A percentile compares a stretch with the other conserved stretches of the same genome.
Conservation (phyloP, 2,329 filamentous ascomycete species). For the Penicillium verrucosum region DNA sequence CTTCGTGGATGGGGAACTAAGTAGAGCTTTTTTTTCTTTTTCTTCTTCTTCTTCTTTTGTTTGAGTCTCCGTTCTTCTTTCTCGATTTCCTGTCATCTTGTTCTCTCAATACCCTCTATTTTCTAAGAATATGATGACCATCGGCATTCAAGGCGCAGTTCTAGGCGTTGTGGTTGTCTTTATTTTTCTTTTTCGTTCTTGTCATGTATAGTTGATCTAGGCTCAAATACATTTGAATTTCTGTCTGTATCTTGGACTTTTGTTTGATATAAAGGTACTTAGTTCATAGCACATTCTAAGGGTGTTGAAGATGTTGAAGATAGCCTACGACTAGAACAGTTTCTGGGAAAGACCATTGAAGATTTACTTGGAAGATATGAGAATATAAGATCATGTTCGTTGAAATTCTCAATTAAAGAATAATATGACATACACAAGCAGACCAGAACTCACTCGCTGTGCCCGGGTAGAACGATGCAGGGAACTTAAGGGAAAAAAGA, state of each 20-base stretch:
- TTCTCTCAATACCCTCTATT: constrained; percentile 6
- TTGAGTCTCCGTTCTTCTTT: neutral
- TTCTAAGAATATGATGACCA: constrained; percentile 6
- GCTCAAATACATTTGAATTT: neutral
- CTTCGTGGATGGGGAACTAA: constrained; percentile 68
- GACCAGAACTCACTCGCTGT: constrained; percentile 29
- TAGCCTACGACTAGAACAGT: neutral
- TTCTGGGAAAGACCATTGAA: neutral
- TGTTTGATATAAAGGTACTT: neutral
- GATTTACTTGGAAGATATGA: neutral
- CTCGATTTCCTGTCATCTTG: constrained; percentile 1
- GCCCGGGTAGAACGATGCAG: constrained; percentile 22
- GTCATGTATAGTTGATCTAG: neutral
- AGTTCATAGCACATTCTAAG: no score
- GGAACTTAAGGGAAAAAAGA: constrained; percentile 2
- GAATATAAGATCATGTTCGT: constrained; percentile 19
- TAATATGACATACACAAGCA: constrained; percentile 24
- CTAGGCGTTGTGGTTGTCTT: constrained; percentile 9
- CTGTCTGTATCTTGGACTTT: neutral
- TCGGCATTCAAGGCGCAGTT: constrained; percentile 11
- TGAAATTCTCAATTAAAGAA: constrained; percentile 14
- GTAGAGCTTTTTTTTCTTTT: constrained; percentile 10
- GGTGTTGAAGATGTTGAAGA: no score
- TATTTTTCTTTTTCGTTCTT: neutral
- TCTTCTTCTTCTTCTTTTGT: neutral